Base-by-base conservation (phyloP, 805 yeast species). In the Kodamaea restingae region DNA sequence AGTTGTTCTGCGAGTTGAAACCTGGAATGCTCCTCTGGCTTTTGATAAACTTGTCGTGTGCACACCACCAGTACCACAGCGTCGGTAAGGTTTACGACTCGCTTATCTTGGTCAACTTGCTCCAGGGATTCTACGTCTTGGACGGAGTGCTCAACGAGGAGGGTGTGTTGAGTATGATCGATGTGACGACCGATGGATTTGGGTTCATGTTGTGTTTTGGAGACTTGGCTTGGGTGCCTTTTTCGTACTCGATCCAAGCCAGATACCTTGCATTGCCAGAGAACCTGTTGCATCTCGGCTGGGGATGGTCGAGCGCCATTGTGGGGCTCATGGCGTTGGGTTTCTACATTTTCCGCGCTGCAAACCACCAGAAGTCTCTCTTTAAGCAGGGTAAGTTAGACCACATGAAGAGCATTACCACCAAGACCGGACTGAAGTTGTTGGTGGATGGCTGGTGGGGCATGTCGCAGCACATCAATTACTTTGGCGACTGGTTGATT, bases 381-480 rank as follows among this genome's bases (percentile, higher is more conserved):
- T 93, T 93, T 70, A 82, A 84, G 63, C 77, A 76, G 46, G 95
- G 96, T 11, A 76, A 82, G 49, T 71, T 88, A 42, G 61, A 71
- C 30, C 80, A 86, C 54, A 65, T 88, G 63, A 53, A 55, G 44
- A 54, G 61, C 37, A 84, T 93, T 43, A 66, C 76, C 46, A 83
- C 97, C 0, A 67, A 73, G 21, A 77, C 84, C 11, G 95, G 95
- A 1, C 82, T 95, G 18, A 84, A 78, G 54, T 72, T 93, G 47
- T 65, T 93, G 32, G 76, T 80, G 39, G 93, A 88, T 53, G 96
- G 98, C 2, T 93, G 98, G 98, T 93, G 98, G 98, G 84, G 84
- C 2, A 60, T 71, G 14, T 80, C 95, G 5, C 95, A 95, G 49
- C 98, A 93, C 60, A 88, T 87, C 56, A 93, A 93, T 58, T 93